Evolutionary conservation across 768 basidiomycete genomes (phyloP).

Genomic region (Candolleomyces aberdarensis): DNA sequence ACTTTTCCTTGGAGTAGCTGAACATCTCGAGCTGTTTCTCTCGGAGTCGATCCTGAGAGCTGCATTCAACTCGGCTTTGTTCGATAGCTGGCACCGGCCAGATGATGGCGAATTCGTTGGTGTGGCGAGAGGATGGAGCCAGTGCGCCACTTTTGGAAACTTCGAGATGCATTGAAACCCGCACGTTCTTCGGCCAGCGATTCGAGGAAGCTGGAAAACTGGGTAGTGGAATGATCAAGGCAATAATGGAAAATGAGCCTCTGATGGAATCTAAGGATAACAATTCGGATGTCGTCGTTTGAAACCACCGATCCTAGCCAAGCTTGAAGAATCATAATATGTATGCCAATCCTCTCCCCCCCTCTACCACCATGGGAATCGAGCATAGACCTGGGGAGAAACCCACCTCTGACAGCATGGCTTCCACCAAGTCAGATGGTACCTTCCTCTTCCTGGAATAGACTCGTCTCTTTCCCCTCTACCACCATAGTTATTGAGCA

Average conservation of each 20-base stretch:
- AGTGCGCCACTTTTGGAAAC: slow-evolving; percentile 88
- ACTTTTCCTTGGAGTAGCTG: slow-evolving; percentile 95
- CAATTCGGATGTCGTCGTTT: not conserved
- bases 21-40: slow-evolving; percentile 91
- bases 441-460: too few relatives aligned
- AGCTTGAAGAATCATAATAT: too few relatives aligned
- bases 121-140: slow-evolving; percentile 93
- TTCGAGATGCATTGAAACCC: slow-evolving; percentile 88
- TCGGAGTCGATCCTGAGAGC: slow-evolving; percentile 57
- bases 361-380: too few relatives aligned
- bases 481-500: too few relatives aligned
- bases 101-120: slow-evolving; percentile 95
- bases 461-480: too few relatives aligned
- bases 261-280: slow-evolving; percentile 28
- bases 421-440: too few relatives aligned
- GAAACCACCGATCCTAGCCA: too few relatives aligned
- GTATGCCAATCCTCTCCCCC: too few relatives aligned
- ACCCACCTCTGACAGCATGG: too few relatives aligned
- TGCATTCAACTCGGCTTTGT: slow-evolving; percentile 71
- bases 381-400: too few relatives aligned
- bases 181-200: slow-evolving; percentile 77
- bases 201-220: slow-evolving; percentile 85
- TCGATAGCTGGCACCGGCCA: slow-evolving; percentile 74
- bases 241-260: slow-evolving; percentile 64
- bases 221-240: slow-evolving; percentile 88